These are phyloP conservation scores for Nicotiana rustica DNA, from an alignment of 305 asterid species.

Conservation along the genomic window DNA sequence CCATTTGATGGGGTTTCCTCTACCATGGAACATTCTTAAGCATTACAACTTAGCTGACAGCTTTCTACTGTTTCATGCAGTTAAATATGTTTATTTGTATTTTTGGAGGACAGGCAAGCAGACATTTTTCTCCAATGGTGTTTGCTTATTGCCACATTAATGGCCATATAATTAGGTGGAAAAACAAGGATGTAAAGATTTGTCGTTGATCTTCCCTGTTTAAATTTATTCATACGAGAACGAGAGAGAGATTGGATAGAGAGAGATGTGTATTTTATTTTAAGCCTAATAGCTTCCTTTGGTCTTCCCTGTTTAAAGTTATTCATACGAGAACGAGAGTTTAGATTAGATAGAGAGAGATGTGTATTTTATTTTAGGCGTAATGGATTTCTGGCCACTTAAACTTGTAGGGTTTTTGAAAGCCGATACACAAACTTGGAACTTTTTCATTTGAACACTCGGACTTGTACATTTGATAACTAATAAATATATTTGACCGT, in stretches of 20 bases:
- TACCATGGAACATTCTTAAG: background rate
- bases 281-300: too few relatives aligned
- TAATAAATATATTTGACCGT: too few relatives aligned
- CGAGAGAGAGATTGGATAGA: background rate
- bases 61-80: slow-evolving; percentile 24
- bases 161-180: background rate
- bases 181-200: background rate
- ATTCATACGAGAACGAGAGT: too few relatives aligned
- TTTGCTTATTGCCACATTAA: background rate
- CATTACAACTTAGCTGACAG: background rate
- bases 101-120: background rate
- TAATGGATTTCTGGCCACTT: too few relatives aligned
- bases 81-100: background rate
- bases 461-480: too few relatives aligned
- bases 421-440: too few relatives aligned
- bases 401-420: too few relatives aligned
- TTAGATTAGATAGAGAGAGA: background rate
- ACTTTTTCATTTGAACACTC: too few relatives aligned
- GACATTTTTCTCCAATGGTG: background rate
- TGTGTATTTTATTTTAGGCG: background rate
- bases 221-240: background rate
- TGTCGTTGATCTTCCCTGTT: background rate
- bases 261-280: background rate
- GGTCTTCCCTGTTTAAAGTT: too few relatives aligned
- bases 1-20: background rate